Base-by-base conservation (phyloP, 108 stramenopile species). In the Skeletonema marinoi region DNA sequence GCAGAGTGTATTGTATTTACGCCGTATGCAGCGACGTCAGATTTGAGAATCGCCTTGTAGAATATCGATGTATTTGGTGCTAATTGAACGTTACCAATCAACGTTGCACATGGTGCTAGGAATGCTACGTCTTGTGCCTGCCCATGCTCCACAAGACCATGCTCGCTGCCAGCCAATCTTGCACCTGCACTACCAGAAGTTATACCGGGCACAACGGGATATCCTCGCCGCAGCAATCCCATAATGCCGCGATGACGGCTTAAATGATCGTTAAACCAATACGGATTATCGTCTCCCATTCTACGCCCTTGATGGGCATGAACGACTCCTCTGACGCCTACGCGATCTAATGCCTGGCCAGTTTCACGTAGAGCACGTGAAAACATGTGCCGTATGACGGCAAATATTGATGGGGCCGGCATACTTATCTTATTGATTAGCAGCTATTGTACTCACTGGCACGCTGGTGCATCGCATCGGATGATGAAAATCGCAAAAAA, bases 331-430 rank as follows among this genome's bases (percentile, higher is more conserved):
- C 87, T 72, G 9, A 93, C 56, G 19, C 93, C 95, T 31, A 86
- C 82, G 9, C 95, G 84, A 62, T 96, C 95, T 66, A 96, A 51
- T 29, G 88, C 88, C 81, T 94, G 95, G 39, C 93, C 95, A 9
- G 93, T 94, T 82, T 96, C 95, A 36, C 95, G 89, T 11, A 96
- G 78, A 21, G 92, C 91, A 16, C 93, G 87, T 12, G 90, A 89
- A 38, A 96, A 65, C 19, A 85, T 82, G 59, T 96, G 93, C 44
- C 92, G 87, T 25, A 93, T 29, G 6, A 80, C 74, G 59, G 84
- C 77, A 58, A 81, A 58, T 14, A 89, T 62, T 41, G 89, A 83
- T 21, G 88, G 92, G n/a, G 68, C 50, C n/a, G 82, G 80, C 83
- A 83, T 85, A 2, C n/a, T n/a, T 38, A 36, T 29, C 3, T n/a